Base-by-base conservation (phyloP, 164 flowering plant genomes). In the Kalanchoe fedtschenkoi region DNA sequence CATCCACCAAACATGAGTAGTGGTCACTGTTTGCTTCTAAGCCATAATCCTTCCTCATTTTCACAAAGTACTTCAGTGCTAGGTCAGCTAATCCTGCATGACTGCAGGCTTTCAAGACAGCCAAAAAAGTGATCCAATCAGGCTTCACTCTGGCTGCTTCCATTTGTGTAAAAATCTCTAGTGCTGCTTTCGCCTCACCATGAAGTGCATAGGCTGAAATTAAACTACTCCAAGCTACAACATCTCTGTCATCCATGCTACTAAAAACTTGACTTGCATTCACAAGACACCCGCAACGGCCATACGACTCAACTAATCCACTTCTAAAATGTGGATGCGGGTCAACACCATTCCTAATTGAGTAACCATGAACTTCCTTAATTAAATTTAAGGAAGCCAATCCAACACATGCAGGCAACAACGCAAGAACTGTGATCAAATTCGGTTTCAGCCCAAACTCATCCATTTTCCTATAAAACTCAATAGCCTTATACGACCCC, bases 151-250 rank as follows among this genome's bases (percentile, higher is more conserved):
- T 72, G 0, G 72, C 78, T 19, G 53, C 35, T 68, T 84, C 87
- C 95, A 85, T 85, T 59, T 75, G 64, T 9, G 9, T 17, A 63
- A 85, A 87, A 3, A 68, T 65, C 1, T 65, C 69, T 2, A 83
- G 46, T 0, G 90, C 87, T 30, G 54, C 46, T 55, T 69, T 58
- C 1, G 84, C 89, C 60, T 83, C 76, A 46, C 95, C 95, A 59
- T 87, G 82, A 29, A 82, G 68, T 2, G 90, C 88, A 65, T 77
- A 78, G 0, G 82, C 87, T 0, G 90, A 85, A 29, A 87, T 75
- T 68, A 87, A 76, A 55, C 84, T 75, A 54, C 87, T 87, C 90
- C 90, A 87, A 3, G 87, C 78, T 58, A 87, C 84, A 15, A 85
- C 87, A 67, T 87, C 95, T 60, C 70, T 82, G 29, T 74, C 82